A percentile compares a stretch with the other conserved stretches of the same genome.
Conservation (phyloP, 108 stramenopile species). For the Parietichytrium sp. region DNA sequence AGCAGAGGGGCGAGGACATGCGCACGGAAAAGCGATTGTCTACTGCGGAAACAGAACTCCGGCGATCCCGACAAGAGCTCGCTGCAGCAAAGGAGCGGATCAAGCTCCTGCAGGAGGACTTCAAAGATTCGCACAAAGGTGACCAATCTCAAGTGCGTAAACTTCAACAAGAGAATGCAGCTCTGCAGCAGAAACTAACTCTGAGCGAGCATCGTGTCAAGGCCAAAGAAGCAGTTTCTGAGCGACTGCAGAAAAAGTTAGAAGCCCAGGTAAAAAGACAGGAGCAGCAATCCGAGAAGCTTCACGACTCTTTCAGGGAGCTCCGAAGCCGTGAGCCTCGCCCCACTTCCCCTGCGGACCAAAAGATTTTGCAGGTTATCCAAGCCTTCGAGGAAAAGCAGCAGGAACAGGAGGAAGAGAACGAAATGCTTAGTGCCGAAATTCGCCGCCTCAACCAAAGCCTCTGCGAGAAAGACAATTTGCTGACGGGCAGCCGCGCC, state of each 20-base stretch:
- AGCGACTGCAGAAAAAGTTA: constrained; percentile 41
- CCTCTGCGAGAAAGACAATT: constrained; percentile 23
- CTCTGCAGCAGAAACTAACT: neutral
- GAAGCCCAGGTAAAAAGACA: neutral
- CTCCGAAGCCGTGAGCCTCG: constrained; percentile 31
- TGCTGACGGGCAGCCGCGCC: neutral
- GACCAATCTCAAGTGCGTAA: constrained; percentile 30
- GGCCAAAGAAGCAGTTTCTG: constrained; percentile 40
- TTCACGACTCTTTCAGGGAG: neutral
- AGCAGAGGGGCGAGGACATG: neutral
- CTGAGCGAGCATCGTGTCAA: constrained; percentile 39
- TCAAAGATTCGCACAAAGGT: neutral
- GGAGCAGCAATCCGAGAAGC: neutral
- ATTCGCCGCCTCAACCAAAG: constrained; percentile 35
- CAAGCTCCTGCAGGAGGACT: neutral
- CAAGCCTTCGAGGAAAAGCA: constrained; percentile 35
- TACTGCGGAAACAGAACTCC: neutral
- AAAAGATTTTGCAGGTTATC: constrained; percentile 40
- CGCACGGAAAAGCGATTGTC: too few relatives aligned
- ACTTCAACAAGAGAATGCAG: constrained; percentile 13
- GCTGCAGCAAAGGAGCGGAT: neutral
- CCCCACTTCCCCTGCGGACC: neutral
- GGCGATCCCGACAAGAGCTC: neutral
- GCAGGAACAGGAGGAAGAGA: constrained; percentile 28
- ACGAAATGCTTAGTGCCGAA: neutral